Percentiles rank a stretch among this genome's conserved stretches.
Conservation (phyloP, 768 basidiomycete species). For the Tephrocybe sp. region DNA sequence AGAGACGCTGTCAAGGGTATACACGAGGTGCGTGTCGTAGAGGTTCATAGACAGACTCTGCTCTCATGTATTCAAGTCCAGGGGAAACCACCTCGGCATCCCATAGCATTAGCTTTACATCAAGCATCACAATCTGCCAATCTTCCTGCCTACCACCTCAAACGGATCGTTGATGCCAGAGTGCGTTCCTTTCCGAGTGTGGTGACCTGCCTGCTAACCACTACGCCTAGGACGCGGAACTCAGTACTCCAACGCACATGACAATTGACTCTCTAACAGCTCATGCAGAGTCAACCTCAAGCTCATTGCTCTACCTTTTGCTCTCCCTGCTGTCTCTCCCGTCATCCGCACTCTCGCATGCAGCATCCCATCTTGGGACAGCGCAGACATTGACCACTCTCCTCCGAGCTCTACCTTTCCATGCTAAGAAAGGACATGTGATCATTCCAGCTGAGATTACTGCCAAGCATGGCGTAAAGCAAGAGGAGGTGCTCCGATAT, state of each 20-base stretch:
- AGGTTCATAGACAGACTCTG: background rate
- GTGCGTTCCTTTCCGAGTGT: constrained; percentile 40
- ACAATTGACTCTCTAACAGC: constrained; percentile 67
- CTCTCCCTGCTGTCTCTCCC: constrained; percentile 63
- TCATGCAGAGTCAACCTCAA: constrained; percentile 80
- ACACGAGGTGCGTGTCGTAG: constrained; percentile 47
- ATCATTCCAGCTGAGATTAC: constrained; percentile 83
- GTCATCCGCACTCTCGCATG: constrained; percentile 64
- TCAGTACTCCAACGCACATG: constrained; percentile 62
- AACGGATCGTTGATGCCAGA: constrained; percentile 82
- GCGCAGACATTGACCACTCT: constrained; percentile 73
- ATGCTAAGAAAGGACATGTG: constrained; percentile 68
- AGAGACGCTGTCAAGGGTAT: constrained; percentile 74
- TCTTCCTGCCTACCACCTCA: constrained; percentile 74
- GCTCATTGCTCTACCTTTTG: constrained; percentile 74
- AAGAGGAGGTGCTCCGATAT: constrained; percentile 74
- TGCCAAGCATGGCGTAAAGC: constrained; percentile 71
- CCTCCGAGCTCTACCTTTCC: constrained; percentile 76
- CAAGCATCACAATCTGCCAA: constrained; percentile 49
- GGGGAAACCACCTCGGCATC: constrained; percentile 79
- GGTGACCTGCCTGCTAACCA: constrained; percentile 17
- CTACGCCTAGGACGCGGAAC: constrained; percentile 56
- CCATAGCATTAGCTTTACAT: constrained; percentile 73
- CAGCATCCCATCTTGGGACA: constrained; percentile 78
- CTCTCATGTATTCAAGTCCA: constrained; percentile 29